Evolutionary conservation across 2,329 filamentous ascomycete genomes (phyloP), one percentile per base, ranked within the genome.

Genomic region (Akanthomyces dipterigenus): DNA sequence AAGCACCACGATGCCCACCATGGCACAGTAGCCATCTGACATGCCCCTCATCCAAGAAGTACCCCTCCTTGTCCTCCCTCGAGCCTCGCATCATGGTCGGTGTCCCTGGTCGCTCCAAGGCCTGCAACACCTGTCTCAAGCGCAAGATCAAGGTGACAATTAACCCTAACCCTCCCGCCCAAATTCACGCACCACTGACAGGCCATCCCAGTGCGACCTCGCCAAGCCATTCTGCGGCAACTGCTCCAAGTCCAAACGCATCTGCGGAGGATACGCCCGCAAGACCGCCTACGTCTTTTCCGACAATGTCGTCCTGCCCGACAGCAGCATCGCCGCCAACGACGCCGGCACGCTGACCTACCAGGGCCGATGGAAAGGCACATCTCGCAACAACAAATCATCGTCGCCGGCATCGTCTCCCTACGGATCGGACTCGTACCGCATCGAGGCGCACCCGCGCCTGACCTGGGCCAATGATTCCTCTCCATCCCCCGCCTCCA

Each of bases 241-340:
- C 56, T 65, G 64, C 61, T 12, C 46, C 26, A 62, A 60, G 36
- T 62, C 64, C 14, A 62, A 62, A 2, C 55, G 60, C 31, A 42
- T 43, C 18, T 64, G 63, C 40, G 55, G 38, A 9, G 63, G 63
- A 14, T 64, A 64, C 43, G 54, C 31, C 12, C 55, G 63, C 24
- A 62, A 62, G 31, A 59, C 50, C 1, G 55, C 46, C 43, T 62
- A 50, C 36, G 55, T 64, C 49, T 64, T 64, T 50, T 64, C 63
- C n/a, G 50, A 60, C 22, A 55, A 64, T 48, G 60, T 62, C n/a
- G 36, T 34, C 24, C 36, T 64, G 4, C 14, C 31, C 8, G 51
- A 40, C 8, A 12, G 3, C n/a, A 45, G 24, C 7, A 12, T n/a
- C 36, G 24, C 38, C 24, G 54, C 24, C 8, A 24, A 49, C 18